Conservation (phyloP, 345 rosid species). For the Eucalyptus grandis region DNA sequence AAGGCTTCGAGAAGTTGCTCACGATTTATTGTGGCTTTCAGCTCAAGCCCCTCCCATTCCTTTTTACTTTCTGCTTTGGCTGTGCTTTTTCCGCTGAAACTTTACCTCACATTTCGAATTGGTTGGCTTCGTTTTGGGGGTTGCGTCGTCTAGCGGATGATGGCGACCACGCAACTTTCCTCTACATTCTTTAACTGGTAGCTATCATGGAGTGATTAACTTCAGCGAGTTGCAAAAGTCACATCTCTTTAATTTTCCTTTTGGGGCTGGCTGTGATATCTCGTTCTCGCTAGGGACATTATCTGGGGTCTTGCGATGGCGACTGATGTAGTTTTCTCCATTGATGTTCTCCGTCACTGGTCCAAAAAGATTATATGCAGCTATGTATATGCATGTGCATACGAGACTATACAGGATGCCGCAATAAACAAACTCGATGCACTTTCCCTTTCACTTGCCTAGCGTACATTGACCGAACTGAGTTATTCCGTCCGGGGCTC, state of each 20-base stretch:
- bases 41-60: background rate
- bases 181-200: background rate
- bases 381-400: background rate
- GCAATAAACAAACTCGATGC: background rate
- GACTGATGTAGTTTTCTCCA: background rate
- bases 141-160: background rate
- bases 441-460: background rate
- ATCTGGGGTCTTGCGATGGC: background rate
- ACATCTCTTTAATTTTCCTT: background rate
- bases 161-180: background rate
- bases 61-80: background rate
- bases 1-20: background rate
- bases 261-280: background rate
- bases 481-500: background rate
- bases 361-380: background rate
- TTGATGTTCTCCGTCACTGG: background rate
- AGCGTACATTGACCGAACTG: background rate
- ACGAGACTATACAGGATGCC: background rate
- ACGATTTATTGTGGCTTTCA: background rate
- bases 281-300: background rate
- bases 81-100: background rate
- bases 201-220: background rate
- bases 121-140: background rate
- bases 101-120: background rate
- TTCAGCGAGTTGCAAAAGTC: background rate